Conservation (phyloP, 2,329 filamentous ascomycete genomes). For the Exserohilum rostratum region DNA sequence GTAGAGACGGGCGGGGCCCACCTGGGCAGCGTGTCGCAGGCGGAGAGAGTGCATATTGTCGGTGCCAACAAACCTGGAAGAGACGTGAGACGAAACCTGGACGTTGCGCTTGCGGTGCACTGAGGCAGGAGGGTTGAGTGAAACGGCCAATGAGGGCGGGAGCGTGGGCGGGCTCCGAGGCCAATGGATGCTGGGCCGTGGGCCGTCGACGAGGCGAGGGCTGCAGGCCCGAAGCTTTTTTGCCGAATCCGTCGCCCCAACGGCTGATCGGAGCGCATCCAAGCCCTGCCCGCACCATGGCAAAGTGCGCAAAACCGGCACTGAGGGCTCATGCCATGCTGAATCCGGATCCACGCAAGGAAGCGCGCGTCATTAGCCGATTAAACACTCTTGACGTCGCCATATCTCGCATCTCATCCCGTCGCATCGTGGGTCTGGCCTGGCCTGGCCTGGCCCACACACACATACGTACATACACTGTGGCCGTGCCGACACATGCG, state of each 20-base stretch:
- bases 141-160: slow-evolving; percentile 36
- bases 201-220: slow-evolving; percentile 19
- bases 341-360: slow-evolving; percentile 14
- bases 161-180: slow-evolving; percentile 14
- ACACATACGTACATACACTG: too few species aligned
- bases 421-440: too few species aligned
- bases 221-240: slow-evolving; percentile 37
- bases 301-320: slow-evolving; percentile 11
- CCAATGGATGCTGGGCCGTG: slow-evolving; percentile 33
- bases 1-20: slow-evolving; percentile 23
- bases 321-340: too few species aligned
- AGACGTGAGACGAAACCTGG: slow-evolving; percentile 40
- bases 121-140: slow-evolving; percentile 14
- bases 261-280: slow-evolving; percentile 29
- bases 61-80: slow-evolving; percentile 47
- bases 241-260: slow-evolving; percentile 27
- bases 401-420: too few species aligned
- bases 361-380: neutral
- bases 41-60: slow-evolving; percentile 22
- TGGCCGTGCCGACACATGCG: slow-evolving; percentile 12
- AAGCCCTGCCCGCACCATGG: slow-evolving; percentile 16
- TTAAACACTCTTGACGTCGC: too few species aligned
- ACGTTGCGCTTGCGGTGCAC: slow-evolving; percentile 23
- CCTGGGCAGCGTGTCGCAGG: slow-evolving; percentile 29
- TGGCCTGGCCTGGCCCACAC: too few species aligned